phyloP scores from a whole-genome alignment of 2,329 filamentous ascomycete genomes.

The Fonsecaea multimorphosa region DNA sequence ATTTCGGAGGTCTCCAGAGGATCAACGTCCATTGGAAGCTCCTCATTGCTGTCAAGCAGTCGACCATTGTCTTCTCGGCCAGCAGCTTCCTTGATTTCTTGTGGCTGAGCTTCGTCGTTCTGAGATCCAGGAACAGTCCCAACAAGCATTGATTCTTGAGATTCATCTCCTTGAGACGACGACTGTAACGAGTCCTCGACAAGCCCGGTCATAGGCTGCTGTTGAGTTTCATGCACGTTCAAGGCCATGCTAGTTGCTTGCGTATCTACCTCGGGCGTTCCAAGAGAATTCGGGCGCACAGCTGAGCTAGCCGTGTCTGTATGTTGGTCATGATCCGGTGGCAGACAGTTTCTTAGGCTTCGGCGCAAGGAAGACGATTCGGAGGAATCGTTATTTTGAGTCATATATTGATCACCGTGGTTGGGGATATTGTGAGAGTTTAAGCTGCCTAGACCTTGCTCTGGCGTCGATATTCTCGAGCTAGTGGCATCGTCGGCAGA shows the following conservation, averaged over 20 bases:
- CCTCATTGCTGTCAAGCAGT: not conserved
- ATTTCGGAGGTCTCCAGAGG: not conserved
- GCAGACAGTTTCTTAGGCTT: not conserved
- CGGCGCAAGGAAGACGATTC: not conserved
- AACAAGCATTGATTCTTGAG: not conserved
- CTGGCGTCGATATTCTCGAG: conserved; percentile 12
- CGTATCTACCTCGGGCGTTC: not conserved
- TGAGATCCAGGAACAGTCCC: not conserved
- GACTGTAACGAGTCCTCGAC: not conserved
- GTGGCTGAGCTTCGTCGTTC: not conserved
- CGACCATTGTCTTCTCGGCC: not conserved
- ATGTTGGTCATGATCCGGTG: not conserved
- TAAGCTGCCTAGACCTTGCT: not conserved
- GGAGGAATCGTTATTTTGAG: not conserved
- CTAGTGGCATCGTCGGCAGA: conserved; percentile 10
- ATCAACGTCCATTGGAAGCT: not conserved
- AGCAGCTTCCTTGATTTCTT: not conserved
- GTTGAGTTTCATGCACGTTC: not conserved
- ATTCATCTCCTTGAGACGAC: not conserved
- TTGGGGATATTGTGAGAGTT: not conserved
- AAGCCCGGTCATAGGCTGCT: not conserved
- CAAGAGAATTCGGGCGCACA: not conserved
- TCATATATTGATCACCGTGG: not conserved
- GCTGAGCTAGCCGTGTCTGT: not conserved
- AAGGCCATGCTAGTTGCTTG: not conserved